A percentile compares a stretch with the other conserved stretches of the same genome.
phyloP scores from a whole-genome alignment of 768 basidiomycete genomes.

The Kwoniella europaea region DNA sequence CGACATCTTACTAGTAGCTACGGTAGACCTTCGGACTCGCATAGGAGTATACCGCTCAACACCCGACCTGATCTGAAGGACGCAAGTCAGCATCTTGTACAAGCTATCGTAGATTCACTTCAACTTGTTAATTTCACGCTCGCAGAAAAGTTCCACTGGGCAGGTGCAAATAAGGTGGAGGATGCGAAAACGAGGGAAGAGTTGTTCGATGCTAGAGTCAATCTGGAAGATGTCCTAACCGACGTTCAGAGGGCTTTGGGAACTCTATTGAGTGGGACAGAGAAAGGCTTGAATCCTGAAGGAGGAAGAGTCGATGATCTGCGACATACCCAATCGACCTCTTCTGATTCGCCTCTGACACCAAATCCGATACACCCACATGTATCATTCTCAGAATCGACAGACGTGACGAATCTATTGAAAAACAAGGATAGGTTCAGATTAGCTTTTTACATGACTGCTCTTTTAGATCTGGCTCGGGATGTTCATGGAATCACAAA shows the following conservation, averaged over 20 bases:
- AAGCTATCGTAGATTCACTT: slow-evolving; percentile 16
- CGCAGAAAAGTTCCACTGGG: slow-evolving; percentile 11
- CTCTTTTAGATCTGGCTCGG: slow-evolving; percentile 44
- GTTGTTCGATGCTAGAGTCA: slow-evolving; percentile 16
- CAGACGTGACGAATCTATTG: slow-evolving; percentile 15
- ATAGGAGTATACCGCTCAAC: slow-evolving; percentile 5
- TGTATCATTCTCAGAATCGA: slow-evolving; percentile 10
- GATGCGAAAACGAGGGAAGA: neutral
- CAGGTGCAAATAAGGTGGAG: neutral
- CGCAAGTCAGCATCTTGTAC: slow-evolving; percentile 20
- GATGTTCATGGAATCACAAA: slow-evolving; percentile 36
- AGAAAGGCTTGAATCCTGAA: neutral
- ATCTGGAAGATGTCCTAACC: slow-evolving; percentile 16
- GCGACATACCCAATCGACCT: neutral
- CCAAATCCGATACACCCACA: neutral
- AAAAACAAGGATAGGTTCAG: slow-evolving; percentile 37
- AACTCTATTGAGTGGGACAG: slow-evolving; percentile 7
- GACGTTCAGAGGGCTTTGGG: slow-evolving; percentile 16
- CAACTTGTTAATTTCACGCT: slow-evolving; percentile 3
- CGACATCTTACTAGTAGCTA: slow-evolving; percentile 18
- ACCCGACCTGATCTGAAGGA: slow-evolving; percentile 20
- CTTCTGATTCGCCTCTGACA: slow-evolving; percentile 10
- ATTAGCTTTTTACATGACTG: slow-evolving; percentile 50
- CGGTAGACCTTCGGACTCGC: slow-evolving; percentile 10
- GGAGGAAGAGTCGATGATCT: neutral